Conservation (phyloP, 192 early-diverging fungal genomes). For the Spinellus fusiger region DNA sequence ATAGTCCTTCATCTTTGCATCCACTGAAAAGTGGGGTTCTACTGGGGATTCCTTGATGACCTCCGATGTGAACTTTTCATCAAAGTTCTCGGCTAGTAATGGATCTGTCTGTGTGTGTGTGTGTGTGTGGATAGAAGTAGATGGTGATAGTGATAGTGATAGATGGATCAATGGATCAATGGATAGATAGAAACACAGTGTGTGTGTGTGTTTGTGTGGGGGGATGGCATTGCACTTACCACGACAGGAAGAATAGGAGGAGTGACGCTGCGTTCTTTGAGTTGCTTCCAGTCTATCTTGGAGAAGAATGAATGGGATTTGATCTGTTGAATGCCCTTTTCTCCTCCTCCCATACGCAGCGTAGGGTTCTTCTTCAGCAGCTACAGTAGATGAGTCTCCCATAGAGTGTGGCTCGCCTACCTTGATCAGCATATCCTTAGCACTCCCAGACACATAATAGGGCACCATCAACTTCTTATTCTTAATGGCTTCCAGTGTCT, state of each 20-base stretch:
- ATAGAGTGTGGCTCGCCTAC: conserved; percentile 13
- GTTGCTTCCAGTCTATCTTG: conserved; percentile 61
- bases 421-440: conserved; percentile 72
- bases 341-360: conserved; percentile 41
- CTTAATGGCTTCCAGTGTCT: conserved; percentile 79
- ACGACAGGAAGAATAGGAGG: conserved; percentile 67
- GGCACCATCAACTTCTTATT: conserved; percentile 79
- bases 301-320: conserved; percentile 69
- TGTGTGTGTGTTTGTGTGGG: not conserved
- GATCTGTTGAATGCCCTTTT: conserved; percentile 45
- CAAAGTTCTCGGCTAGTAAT: conserved; percentile 77
- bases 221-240: conserved; percentile 13
- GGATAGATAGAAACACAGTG: conserved; percentile 26
- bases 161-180: too few species aligned
- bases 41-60: conserved; percentile 47
- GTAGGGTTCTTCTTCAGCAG: conserved; percentile 49
- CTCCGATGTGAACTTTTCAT: conserved; percentile 62
- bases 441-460: conserved; percentile 70
- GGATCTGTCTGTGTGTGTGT: conserved; percentile 38
- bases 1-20: conserved; percentile 17
- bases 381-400: conserved; percentile 4
- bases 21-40: conserved; percentile 6
- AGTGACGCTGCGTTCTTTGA: conserved; percentile 46
- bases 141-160: not conserved
- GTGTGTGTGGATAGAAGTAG: too few species aligned